Conservation (phyloP, 208 protist species). For the Phytomonas sp. region DNA sequence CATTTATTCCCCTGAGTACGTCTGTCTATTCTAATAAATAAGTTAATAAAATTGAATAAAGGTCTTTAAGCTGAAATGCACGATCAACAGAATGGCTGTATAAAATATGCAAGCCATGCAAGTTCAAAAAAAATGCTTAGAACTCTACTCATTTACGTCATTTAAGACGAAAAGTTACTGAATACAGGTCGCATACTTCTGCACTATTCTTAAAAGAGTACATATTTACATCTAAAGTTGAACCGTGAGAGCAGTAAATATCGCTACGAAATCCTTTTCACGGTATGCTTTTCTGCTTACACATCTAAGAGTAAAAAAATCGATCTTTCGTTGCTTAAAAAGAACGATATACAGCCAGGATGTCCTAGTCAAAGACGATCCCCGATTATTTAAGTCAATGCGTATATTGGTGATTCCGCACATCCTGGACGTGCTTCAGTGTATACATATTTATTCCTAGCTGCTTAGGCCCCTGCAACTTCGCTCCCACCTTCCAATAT, state of each 20-base stretch:
- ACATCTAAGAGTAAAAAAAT: background rate
- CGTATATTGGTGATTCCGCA: background rate
- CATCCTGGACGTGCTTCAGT: background rate
- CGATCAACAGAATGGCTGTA: background rate
- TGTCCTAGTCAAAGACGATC: too few species aligned
- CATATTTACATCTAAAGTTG: background rate
- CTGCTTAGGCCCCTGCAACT: background rate
- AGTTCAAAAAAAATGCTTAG: background rate
- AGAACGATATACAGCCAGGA: too few species aligned
- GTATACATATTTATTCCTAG: constrained; percentile 9
- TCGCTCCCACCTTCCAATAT: constrained; percentile 3
- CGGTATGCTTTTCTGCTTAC: background rate
- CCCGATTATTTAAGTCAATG: too few species aligned
- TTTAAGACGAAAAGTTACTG: background rate
- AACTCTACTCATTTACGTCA: background rate
- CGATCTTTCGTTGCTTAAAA: too few species aligned
- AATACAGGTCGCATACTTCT: background rate
- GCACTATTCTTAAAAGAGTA: background rate
- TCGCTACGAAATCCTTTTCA: background rate
- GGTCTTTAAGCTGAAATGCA: background rate
- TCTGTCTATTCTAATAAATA: background rate
- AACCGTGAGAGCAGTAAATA: background rate
- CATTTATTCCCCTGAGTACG: constrained; percentile 8
- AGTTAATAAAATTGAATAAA: background rate
- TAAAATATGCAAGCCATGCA: background rate